Conservation (phyloP, 352 stramenopile genomes). For the Plasmopara halstedii region DNA sequence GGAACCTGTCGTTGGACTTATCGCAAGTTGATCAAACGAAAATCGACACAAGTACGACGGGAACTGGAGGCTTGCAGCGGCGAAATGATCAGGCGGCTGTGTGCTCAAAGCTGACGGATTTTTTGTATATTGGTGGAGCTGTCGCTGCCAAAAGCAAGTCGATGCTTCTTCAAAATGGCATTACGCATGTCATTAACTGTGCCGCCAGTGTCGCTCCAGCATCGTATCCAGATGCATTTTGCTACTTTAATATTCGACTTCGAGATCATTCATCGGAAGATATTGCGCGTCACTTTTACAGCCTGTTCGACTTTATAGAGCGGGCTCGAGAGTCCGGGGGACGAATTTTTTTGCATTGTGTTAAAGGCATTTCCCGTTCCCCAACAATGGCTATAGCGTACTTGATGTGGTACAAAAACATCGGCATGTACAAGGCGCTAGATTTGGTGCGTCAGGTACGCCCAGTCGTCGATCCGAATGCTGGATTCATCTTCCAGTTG, state of each 20-base stretch:
- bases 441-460: slow-evolving; percentile 70
- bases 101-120: slow-evolving; percentile 79
- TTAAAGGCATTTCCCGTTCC: slow-evolving; percentile 85
- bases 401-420: slow-evolving; percentile 83
- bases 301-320: slow-evolving; percentile 86
- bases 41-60: slow-evolving; percentile 15
- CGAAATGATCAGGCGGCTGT: slow-evolving; percentile 53
- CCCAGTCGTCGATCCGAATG: slow-evolving; percentile 78
- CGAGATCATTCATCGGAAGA: slow-evolving; percentile 84
- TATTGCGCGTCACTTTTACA: slow-evolving; percentile 82
- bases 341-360: slow-evolving; percentile 81
- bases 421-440: slow-evolving; percentile 73
- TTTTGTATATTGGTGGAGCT: slow-evolving; percentile 82
- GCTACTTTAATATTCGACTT: slow-evolving; percentile 83
- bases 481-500: slow-evolving; percentile 84
- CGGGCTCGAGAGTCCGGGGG: slow-evolving; percentile 50
- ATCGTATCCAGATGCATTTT: slow-evolving; percentile 71
- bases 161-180: slow-evolving; percentile 52
- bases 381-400: slow-evolving; percentile 86
- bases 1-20: slow-evolving; percentile 75
- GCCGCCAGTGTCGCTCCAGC: slow-evolving; percentile 66
- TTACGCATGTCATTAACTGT: slow-evolving; percentile 89
- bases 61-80: slow-evolving; percentile 18
- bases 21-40: slow-evolving; percentile 55
- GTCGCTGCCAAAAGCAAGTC: slow-evolving; percentile 73